phyloP scores from a whole-genome alignment of 352 stramenopile genomes.

The Pythium volutum region DNA sequence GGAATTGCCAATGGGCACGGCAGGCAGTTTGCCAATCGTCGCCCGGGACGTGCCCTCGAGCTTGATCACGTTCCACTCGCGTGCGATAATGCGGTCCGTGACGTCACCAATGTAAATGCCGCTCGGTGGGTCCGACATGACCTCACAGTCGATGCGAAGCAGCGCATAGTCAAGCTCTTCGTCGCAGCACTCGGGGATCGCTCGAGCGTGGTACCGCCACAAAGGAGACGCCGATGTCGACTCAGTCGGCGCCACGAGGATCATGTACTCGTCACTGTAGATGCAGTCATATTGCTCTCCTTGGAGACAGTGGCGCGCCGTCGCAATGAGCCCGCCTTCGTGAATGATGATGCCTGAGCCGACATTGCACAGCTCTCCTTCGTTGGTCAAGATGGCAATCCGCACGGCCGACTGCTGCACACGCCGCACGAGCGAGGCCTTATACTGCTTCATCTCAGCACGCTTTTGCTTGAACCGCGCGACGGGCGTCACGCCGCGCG shows the following conservation, averaged over 20 bases:
- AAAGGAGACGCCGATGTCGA: conserved; percentile 72
- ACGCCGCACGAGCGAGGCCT: conserved; percentile 75
- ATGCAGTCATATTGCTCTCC: conserved; percentile 87
- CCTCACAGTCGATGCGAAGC: conserved; percentile 78
- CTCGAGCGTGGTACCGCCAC: conserved; percentile 83
- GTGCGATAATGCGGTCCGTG: conserved; percentile 82
- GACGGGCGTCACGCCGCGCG: conserved; percentile 67
- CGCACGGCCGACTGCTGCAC: conserved; percentile 85
- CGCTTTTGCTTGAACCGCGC: conserved; percentile 76
- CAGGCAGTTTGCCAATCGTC: conserved; percentile 71
- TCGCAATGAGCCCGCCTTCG: conserved; percentile 74
- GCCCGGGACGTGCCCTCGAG: conserved; percentile 66
- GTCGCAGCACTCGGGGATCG: conserved; percentile 81
- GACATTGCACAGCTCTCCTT: conserved; percentile 84
- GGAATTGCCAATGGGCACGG: conserved; percentile 81
- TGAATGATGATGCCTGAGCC: conserved; percentile 86
- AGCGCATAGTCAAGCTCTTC: conserved; percentile 83
- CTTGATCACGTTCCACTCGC: conserved; percentile 81
- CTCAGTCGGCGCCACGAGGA: conserved; percentile 79
- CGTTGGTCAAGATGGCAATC: conserved; percentile 81
- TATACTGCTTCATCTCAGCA: conserved; percentile 85
- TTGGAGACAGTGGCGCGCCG: conserved; percentile 74
- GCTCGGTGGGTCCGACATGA: conserved; percentile 82
- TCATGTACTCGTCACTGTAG: conserved; percentile 87
- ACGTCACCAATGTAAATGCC: conserved; percentile 88